Evolutionary conservation across 106 monocot genomes (phyloP), one percentile per base, ranked within the genome.

Genomic region (Platanthera zijinensis): DNA sequence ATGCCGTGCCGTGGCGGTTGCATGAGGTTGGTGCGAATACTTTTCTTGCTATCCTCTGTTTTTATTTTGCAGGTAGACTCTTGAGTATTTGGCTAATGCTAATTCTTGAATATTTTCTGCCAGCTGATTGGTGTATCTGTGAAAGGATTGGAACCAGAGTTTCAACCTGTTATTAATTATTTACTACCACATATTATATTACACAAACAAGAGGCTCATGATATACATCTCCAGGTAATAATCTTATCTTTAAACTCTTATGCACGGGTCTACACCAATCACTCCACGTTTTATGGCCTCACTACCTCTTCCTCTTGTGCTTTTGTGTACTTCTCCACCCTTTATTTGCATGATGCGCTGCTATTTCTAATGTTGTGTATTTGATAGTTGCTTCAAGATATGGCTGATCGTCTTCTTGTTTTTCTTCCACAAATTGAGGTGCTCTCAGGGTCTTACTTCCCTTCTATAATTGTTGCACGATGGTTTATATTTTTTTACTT

Each of bases 351-450:
- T 79, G 46, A 78, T 80, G 54, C 80, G 17, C 45, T 49, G 19
- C 75, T 59, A 77, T 15, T 78, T 84, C 69, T 89, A 74, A 86
- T 82, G 47, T 75, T 68, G 46, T 76, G 52, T 76, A 69, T 57
- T 84, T 78, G 8, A 69, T 73, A 97, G 97, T 84, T 97, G 74
- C 97, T 97, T 79, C 87, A 86, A 94, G 91, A 94, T 62, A 84
- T 97, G 17, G 80, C 97, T 69, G 79, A 14, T 50, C 78, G 86
- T 48, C 78, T 97, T 75, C 74, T 80, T 10, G 81, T 75, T 76
- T 94, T 94, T 85, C 86, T 94, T 77, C 94, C 94, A 19, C 87
- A 94, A 47, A 84, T 97, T 76, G 97, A 97, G 97, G 97, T 97
- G 59, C 48, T 52, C 14, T 68, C 66, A 49, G 46, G 77, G 28